Percentiles rank a stretch among this genome's conserved stretches.
Evolutionary conservation across 2,329 filamentous ascomycete species (phyloP).

Genomic region (Talaromyces pinophilus): DNA sequence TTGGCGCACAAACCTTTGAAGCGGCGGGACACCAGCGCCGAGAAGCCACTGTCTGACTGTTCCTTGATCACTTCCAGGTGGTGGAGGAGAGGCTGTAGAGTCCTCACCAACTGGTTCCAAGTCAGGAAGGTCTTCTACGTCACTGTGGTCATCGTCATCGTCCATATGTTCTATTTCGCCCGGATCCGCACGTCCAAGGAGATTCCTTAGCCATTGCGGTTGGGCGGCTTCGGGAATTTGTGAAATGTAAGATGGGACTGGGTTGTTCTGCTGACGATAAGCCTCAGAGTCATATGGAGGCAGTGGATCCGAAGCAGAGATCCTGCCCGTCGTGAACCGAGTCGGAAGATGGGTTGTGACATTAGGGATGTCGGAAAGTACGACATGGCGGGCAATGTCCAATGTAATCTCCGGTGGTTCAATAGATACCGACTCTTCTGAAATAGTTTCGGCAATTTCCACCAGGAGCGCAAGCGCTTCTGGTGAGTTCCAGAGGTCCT

Average conservation of each 20-base stretch:
- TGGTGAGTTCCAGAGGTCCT: conserved; percentile 82
- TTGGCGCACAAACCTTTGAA: conserved; percentile 40
- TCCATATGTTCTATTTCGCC: conserved; percentile 29
- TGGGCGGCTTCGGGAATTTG: conserved; percentile 35
- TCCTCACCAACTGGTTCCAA: conserved; percentile 21
- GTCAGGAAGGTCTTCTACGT: conserved; percentile 24
- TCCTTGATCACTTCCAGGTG: conserved; percentile 32
- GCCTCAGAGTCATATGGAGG: conserved; percentile 62
- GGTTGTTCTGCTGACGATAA: conserved; percentile 38
- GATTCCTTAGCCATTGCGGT: conserved; percentile 41
- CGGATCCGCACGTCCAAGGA: conserved; percentile 40
- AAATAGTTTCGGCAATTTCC: conserved; percentile 63
- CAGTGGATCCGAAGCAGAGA: conserved; percentile 79
- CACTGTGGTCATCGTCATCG: conserved; percentile 27
- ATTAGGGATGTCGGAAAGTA: conserved; percentile 71
- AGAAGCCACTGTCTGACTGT: conserved; percentile 38
- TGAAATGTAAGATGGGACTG: conserved; percentile 36
- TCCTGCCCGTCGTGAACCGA: conserved; percentile 62
- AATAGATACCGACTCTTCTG: conserved; percentile 45
- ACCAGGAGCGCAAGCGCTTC: conserved; percentile 69
- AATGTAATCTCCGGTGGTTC: conserved; percentile 51
- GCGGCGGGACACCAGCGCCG: conserved; percentile 35
- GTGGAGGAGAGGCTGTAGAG: conserved; percentile 23
- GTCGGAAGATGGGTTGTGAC: conserved; percentile 71
- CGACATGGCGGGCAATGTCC: conserved; percentile 71